phyloP scores from a whole-genome alignment of 805 yeast species.

The Wickerhamiella kurtzmanii region DNA sequence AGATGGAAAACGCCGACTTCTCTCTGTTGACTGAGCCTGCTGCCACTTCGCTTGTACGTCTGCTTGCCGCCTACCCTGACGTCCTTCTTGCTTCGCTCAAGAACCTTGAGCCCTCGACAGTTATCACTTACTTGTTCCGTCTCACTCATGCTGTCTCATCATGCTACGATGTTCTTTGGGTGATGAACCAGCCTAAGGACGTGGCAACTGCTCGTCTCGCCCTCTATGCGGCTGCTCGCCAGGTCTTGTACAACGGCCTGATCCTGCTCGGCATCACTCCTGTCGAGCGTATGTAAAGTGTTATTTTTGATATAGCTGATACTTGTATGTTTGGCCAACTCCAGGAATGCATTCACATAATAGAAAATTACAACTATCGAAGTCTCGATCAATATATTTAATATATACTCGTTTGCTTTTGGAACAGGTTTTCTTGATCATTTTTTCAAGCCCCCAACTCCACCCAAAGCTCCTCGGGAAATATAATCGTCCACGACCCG shows the following conservation, averaged over 20 bases:
- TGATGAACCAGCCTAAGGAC: conserved; percentile 82
- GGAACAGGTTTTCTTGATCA: too few species aligned
- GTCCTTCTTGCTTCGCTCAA: conserved; percentile 67
- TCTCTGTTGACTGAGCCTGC: conserved; percentile 54
- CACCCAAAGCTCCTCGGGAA: conserved; percentile 67
- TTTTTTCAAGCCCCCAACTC: neutral
- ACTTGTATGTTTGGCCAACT: neutral
- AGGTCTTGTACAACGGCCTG: conserved; percentile 84
- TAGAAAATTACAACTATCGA: neutral
- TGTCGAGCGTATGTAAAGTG: conserved; percentile 87
- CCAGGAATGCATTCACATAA: neutral
- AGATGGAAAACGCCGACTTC: conserved; percentile 36
- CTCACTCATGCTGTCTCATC: conserved; percentile 88
- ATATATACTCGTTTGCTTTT: neutral
- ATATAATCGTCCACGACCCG: conserved; percentile 67
- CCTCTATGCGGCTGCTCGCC: conserved; percentile 77
- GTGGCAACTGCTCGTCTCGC: conserved; percentile 87
- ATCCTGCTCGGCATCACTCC: conserved; percentile 83
- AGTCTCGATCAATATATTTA: neutral
- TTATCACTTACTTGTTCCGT: conserved; percentile 86
- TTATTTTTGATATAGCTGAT: neutral
- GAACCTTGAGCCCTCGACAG: conserved; percentile 82
- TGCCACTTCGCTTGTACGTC: conserved; percentile 59
- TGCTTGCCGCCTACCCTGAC: conserved; percentile 84
- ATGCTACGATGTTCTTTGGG: conserved; percentile 94